A percentile compares a stretch with the other conserved stretches of the same genome.
phyloP scores from a whole-genome alignment of 2,329 filamentous ascomycete species.

The Ophiocordyceps sinensis region DNA sequence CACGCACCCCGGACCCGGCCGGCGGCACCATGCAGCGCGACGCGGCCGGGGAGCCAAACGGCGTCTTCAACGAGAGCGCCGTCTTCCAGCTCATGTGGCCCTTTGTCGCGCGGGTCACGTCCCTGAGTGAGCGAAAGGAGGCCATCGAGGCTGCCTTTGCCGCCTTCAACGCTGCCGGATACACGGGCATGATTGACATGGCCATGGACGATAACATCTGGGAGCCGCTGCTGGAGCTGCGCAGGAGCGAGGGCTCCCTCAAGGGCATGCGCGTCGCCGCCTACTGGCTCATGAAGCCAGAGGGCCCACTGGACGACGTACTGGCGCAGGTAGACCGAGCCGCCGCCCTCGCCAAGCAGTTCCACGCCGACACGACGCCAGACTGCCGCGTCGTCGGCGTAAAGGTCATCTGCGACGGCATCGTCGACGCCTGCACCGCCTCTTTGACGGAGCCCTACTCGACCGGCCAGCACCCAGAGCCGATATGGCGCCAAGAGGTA shows the following conservation, averaged over 20 bases:
- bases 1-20: constrained; percentile 27
- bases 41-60: constrained; percentile 28
- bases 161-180: constrained; percentile 35
- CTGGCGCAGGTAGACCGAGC: constrained; percentile 34
- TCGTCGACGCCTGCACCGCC: constrained; percentile 51
- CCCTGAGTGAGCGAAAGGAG: constrained; percentile 31
- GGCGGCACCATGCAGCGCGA: constrained; percentile 39
- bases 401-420: constrained; percentile 51
- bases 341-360: constrained; percentile 24
- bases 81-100: constrained; percentile 41
- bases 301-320: constrained; percentile 21
- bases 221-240: constrained; percentile 33
- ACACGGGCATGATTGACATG: constrained; percentile 44
- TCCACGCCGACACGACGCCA: constrained; percentile 19
- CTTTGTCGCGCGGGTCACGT: constrained; percentile 30
- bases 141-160: constrained; percentile 32
- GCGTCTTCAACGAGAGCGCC: constrained; percentile 36
- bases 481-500: constrained; percentile 39
- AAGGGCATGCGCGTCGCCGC: constrained; percentile 31
- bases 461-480: constrained; percentile 26
- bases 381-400: constrained; percentile 40
- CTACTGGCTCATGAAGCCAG: constrained; percentile 42
- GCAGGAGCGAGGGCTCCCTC: constrained; percentile 14
- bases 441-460: constrained; percentile 44
- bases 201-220: constrained; percentile 45